phyloP scores from a whole-genome alignment of 1,284 basidiomycete species.

The Heterobasidion occidentale region DNA sequence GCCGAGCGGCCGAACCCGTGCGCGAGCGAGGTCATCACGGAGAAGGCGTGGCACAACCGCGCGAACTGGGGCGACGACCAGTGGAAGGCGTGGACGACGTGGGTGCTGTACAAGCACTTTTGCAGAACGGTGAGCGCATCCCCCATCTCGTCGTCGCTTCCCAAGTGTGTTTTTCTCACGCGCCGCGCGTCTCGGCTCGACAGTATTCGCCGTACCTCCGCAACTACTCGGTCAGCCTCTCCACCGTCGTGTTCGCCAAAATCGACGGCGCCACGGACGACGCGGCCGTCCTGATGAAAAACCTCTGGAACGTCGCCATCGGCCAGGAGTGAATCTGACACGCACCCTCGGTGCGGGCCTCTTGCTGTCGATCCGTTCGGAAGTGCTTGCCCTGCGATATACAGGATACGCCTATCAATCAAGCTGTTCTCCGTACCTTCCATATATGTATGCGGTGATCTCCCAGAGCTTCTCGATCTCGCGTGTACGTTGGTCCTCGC shows the following conservation, averaged over 20 bases:
- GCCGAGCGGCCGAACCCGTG: constrained; percentile 22
- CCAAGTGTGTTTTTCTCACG: not conserved
- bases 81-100: constrained; percentile 79
- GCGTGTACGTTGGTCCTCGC: no score
- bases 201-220: constrained; percentile 74
- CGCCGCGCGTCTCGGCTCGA: not conserved
- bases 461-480: no score
- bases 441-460: no score
- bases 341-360: no score
- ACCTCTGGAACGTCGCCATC: constrained; percentile 62
- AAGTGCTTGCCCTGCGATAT: no score
- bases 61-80: constrained; percentile 58
- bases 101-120: constrained; percentile 85
- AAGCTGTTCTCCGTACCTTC: no score
- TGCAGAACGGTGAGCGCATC: constrained; percentile 56
- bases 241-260: constrained; percentile 54
- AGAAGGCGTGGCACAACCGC: constrained; percentile 63
- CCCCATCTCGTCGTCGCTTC: constrained; percentile 1
- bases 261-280: constrained; percentile 49
- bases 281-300: constrained; percentile 49
- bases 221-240: constrained; percentile 59
- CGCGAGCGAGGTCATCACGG: constrained; percentile 42
- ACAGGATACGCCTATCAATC: no score
- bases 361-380: not conserved
- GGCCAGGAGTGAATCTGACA: constrained; percentile 35